Percentiles rank a stretch among this genome's conserved stretches.
phyloP scores from a whole-genome alignment of 352 stramenopile species.

The Blastocystis sp. region DNA sequence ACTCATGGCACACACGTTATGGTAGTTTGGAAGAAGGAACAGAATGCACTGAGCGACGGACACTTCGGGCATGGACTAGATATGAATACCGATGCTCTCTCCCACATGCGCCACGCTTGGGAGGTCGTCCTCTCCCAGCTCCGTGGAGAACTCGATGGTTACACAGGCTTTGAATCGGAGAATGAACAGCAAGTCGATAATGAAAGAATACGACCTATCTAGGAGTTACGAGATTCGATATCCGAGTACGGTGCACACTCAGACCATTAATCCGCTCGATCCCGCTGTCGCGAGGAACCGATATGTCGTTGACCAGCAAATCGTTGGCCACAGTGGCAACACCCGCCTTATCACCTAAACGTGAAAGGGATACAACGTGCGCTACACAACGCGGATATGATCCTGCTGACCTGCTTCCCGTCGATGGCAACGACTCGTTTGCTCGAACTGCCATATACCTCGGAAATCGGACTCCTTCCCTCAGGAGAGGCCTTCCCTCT shows the following conservation, averaged over 20 bases:
- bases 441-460: neutral
- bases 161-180: conserved; percentile 14
- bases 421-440: neutral
- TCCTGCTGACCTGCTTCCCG: neutral
- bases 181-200: conserved; percentile 38
- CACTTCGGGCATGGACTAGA: neutral
- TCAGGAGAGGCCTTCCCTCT: neutral
- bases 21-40: conserved; percentile 36
- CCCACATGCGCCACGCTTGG: neutral
- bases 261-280: conserved; percentile 6
- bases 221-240: neutral
- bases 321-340: neutral
- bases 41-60: conserved; percentile 38
- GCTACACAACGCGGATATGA: neutral
- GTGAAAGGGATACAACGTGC: neutral
- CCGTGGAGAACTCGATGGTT: neutral
- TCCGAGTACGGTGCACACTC: neutral
- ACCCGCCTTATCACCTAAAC: neutral
- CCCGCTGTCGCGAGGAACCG: neutral
- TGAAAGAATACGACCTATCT: neutral
- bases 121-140: neutral
- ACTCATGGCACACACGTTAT: neutral
- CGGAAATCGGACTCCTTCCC: neutral
- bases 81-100: neutral
- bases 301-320: conserved; percentile 28